phyloP scores from a whole-genome alignment of 2,329 filamentous ascomycete species.

The Arthrobotrys megalospora region DNA sequence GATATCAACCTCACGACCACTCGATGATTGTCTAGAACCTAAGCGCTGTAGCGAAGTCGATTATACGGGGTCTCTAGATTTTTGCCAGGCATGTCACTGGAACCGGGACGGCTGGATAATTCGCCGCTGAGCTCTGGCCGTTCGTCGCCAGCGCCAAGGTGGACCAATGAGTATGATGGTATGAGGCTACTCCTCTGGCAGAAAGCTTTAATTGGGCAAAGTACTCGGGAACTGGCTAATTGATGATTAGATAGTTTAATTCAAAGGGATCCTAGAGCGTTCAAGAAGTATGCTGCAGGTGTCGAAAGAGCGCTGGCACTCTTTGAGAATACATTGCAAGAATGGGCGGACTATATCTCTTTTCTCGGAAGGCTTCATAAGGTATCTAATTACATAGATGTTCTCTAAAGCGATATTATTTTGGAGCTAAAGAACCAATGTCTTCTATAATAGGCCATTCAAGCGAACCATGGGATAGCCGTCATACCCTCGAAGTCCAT shows the following conservation, averaged over 20 bases:
- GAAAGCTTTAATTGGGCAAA: background rate
- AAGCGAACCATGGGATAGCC: conserved; percentile 82
- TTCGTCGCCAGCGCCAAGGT: conserved; percentile 55
- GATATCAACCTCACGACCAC: conserved; percentile 12
- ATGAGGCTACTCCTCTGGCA: conserved; percentile 24
- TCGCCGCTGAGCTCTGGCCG: conserved; percentile 59
- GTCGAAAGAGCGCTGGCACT: conserved; percentile 89
- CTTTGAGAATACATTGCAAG: conserved; percentile 88
- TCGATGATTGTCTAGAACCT: conserved; percentile 7
- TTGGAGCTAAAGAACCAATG: background rate
- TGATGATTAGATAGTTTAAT: conserved; percentile 64
- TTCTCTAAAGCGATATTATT: background rate
- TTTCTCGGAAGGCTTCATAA: conserved; percentile 93
- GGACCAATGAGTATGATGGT: conserved; percentile 60
- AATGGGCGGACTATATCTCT: conserved; percentile 99
- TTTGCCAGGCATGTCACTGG: conserved; percentile 46
- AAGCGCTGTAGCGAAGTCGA: background rate
- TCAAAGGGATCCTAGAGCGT: conserved; percentile 75
- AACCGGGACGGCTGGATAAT: conserved; percentile 43
- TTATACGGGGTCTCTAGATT: background rate
- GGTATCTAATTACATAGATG: conserved; percentile 69
- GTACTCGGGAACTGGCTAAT: conserved; percentile 6
- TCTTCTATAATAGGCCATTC: conserved; percentile 77
- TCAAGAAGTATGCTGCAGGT: conserved; percentile 88
- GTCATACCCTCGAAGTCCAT: conserved; percentile 84